These are phyloP conservation scores for Melanopsichium pennsylvanicum DNA, from an alignment of 1,284 basidiomycete genomes.

Conservation along the genomic window DNA sequence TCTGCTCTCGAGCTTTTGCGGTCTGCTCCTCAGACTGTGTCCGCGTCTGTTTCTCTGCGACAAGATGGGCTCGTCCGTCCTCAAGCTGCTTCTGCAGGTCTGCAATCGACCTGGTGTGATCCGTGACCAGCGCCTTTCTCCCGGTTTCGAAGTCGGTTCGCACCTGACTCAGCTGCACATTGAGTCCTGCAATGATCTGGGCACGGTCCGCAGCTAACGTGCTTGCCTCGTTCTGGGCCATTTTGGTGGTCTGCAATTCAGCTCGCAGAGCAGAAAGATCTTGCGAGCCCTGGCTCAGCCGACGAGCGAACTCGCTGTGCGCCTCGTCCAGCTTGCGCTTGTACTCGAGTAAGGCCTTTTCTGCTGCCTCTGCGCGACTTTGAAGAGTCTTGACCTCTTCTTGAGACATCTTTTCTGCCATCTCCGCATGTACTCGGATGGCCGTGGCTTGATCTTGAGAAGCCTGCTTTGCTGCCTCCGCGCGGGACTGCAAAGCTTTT, in stretches of 20 bases:
- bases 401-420: slow-evolving; percentile 18
- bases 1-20: background rate
- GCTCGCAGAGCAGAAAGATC: slow-evolving; percentile 19
- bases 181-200: slow-evolving; percentile 13
- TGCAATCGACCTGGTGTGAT: background rate
- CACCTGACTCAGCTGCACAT: slow-evolving; percentile 11
- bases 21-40: slow-evolving; percentile 1
- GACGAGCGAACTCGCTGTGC: slow-evolving; percentile 5
- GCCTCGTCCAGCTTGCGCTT: slow-evolving; percentile 14
- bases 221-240: background rate
- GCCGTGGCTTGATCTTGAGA: slow-evolving; percentile 12
- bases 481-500: slow-evolving; percentile 10
- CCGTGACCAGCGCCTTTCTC: background rate
- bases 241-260: slow-evolving; percentile 5
- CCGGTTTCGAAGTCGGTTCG: background rate
- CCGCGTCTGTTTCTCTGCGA: slow-evolving; percentile 2
- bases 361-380: slow-evolving; percentile 22
- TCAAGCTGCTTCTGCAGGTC: slow-evolving; percentile 5
- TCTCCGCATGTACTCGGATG: slow-evolving; percentile 14
- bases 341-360: slow-evolving; percentile 18
- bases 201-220: slow-evolving; percentile 12
- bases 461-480: slow-evolving; percentile 22
- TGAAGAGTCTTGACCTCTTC: slow-evolving; percentile 17
- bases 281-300: slow-evolving; percentile 5
- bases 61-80: slow-evolving; percentile 3